A percentile compares a stretch with the other conserved stretches of the same genome.
Evolutionary conservation across 2,329 filamentous ascomycete species (phyloP).

Genomic region (Scedosporium dehoogii): DNA sequence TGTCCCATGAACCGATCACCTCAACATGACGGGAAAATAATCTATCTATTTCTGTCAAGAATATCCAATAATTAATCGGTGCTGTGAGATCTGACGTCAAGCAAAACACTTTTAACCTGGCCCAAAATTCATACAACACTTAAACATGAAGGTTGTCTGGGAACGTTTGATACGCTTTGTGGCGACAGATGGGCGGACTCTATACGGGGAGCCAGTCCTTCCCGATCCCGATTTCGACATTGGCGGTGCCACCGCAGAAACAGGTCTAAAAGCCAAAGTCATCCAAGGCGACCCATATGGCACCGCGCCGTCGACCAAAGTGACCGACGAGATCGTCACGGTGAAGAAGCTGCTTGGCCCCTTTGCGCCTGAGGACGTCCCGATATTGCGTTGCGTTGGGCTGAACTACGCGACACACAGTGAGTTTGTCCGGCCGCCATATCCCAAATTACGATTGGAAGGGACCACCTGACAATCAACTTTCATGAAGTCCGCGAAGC

Average conservation of each 20-base stretch:
- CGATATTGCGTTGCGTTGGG: conserved; percentile 58
- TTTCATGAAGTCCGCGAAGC: conserved; percentile 35
- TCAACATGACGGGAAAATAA: too few relatives aligned
- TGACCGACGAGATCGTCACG: conserved; percentile 42
- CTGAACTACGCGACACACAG: conserved; percentile 63
- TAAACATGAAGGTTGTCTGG: not conserved
- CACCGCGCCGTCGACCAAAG: conserved; percentile 30
- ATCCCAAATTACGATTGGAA: not conserved
- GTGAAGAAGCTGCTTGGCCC: conserved; percentile 52
- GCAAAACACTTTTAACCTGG: too few relatives aligned
- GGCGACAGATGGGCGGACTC: conserved; percentile 56
- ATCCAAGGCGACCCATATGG: conserved; percentile 43
- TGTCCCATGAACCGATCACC: too few relatives aligned
- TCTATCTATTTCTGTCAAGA: too few relatives aligned
- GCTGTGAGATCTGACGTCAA: too few relatives aligned
- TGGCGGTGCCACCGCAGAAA: conserved; percentile 33
- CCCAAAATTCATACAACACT: too few relatives aligned
- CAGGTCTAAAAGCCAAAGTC: conserved; percentile 39
- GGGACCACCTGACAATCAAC: not conserved
- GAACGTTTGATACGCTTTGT: conserved; percentile 67
- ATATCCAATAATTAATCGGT: too few relatives aligned
- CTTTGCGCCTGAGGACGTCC: conserved; percentile 51
- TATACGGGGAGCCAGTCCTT: conserved; percentile 67
- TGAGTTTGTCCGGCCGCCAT: not conserved
- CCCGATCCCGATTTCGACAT: conserved; percentile 40